Percentiles rank a stretch among this genome's conserved stretches.
Evolutionary conservation across 805 yeast genomes (phyloP).

Genomic region (Sugiyamaella lignohabitans): DNA sequence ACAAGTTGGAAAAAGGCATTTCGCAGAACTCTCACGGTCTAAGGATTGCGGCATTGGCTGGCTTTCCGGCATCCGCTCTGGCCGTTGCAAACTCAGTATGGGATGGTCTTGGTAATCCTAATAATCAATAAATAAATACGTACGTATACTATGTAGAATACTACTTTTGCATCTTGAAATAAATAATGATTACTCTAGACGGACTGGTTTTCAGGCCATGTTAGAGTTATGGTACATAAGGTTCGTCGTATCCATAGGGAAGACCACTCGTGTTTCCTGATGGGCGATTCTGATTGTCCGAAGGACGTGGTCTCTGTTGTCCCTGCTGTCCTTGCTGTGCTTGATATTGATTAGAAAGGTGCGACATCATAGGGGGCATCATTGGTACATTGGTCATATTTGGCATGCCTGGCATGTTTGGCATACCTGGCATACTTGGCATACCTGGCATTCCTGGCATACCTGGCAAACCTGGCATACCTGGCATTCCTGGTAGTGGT

Average conservation of each 20-base stretch:
- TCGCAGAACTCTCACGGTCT: conserved; percentile 70
- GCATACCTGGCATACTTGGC: no score
- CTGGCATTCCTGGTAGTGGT: no score
- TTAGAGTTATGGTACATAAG: background rate
- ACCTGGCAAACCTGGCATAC: no score
- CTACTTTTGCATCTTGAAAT: no score
- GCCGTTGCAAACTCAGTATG: conserved; percentile 38
- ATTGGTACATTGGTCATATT: background rate
- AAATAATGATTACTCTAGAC: no score
- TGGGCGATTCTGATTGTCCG: background rate
- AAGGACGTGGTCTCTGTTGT: background rate
- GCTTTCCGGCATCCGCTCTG: conserved; percentile 61
- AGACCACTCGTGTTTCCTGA: conserved; percentile 7
- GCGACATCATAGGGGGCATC: background rate
- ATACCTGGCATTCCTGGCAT: no score
- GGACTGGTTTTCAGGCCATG: no score
- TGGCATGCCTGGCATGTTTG: no score
- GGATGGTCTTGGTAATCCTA: background rate
- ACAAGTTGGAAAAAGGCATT: conserved; percentile 58
- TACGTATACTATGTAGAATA: no score
- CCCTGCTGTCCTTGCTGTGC: background rate
- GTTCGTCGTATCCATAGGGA: conserved; percentile 25
- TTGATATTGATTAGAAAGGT: background rate
- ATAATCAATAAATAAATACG: no score
- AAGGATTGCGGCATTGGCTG: conserved; percentile 70